These are phyloP conservation scores for Phytopythium mirpurense DNA, from an alignment of 352 stramenopile genomes.

Conservation along the genomic window DNA sequence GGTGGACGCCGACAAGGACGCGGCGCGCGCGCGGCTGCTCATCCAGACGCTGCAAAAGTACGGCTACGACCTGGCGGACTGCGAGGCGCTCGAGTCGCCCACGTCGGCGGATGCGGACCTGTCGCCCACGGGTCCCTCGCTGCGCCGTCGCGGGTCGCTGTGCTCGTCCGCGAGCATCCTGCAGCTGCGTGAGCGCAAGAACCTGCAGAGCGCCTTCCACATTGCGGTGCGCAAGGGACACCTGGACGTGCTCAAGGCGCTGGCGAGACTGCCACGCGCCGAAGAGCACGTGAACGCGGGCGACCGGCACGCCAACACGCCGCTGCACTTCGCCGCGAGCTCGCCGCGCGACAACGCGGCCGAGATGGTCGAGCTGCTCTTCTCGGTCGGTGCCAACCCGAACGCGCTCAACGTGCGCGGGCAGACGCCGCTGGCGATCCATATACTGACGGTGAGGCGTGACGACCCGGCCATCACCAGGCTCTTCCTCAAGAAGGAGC, in stretches of 20 bases:
- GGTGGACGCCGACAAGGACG: constrained; percentile 30
- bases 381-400: constrained; percentile 57
- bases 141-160: constrained; percentile 14
- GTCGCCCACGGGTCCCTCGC: not conserved
- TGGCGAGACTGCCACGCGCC: constrained; percentile 70
- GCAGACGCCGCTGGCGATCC: constrained; percentile 79
- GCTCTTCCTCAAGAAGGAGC: constrained; percentile 48
- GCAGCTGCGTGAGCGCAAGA: constrained; percentile 74
- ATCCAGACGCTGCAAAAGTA: constrained; percentile 83
- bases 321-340: constrained; percentile 78
- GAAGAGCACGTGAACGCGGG: constrained; percentile 70
- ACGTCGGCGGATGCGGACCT: constrained; percentile 7
- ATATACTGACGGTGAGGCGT: constrained; percentile 68
- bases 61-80: constrained; percentile 69
- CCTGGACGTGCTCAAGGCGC: constrained; percentile 68
- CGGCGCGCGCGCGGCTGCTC: constrained; percentile 57
- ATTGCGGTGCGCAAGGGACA: constrained; percentile 82
- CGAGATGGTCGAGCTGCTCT: constrained; percentile 66
- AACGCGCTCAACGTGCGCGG: constrained; percentile 69
- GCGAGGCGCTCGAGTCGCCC: constrained; percentile 13
- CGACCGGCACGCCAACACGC: constrained; percentile 76
- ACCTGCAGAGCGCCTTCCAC: constrained; percentile 81
- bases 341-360: constrained; percentile 44
- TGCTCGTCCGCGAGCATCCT: constrained; percentile 58
- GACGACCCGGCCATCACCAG: constrained; percentile 53